Evolutionary conservation across 2,329 filamentous ascomycete genomes (phyloP), one percentile per base, ranked within the genome.

Genomic region (Diplodia seriata): DNA sequence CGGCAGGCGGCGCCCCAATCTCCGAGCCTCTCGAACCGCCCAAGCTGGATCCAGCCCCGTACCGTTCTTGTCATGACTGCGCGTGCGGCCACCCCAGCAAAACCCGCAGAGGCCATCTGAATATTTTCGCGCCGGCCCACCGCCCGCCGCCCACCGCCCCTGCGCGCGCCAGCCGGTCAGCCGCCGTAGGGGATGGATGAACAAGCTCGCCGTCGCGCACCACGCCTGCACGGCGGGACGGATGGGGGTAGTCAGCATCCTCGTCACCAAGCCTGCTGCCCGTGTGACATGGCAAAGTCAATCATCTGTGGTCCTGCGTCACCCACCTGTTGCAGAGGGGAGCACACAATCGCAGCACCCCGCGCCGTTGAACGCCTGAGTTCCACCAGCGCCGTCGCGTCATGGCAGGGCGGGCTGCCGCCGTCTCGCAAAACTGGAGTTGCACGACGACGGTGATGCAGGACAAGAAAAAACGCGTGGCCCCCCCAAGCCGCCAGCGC

Each of bases 401-500:
- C 55, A 23, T 26, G n/a, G 33, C 33, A 33, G 8, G 31, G 31
- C 31, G 31, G 6, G 31, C 31, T 33, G 31, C 14, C 8, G n/a
- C 38, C 29, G 57, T 62, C 57, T 62, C 57, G 57, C 57, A 62
- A 62, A 62, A 62, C 29, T 62, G 57, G 57, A 62, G 57, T 62
- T 62, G 57, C 57, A 49, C 57, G 31, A 43, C 57, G 57, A 49
- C 43, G 43, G 57, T 62, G 57, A 33, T 62, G 57, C 57, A 62
- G 40, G 57, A 50, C 57, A 62, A 62, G 57, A 33, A 62, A 59
- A 62, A 20, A 49, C 40, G 40, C 40, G 40, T 49, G 40, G 57
- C 36, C 40, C 57, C 23, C 57, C 57, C 57, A 62, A 62, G 57
- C 57, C 57, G 18, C 57, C 57, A 49, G 57, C 40, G 57, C 57